phyloP scores from a whole-genome alignment of 352 stramenopile species.

The Phytophthora citricola region DNA sequence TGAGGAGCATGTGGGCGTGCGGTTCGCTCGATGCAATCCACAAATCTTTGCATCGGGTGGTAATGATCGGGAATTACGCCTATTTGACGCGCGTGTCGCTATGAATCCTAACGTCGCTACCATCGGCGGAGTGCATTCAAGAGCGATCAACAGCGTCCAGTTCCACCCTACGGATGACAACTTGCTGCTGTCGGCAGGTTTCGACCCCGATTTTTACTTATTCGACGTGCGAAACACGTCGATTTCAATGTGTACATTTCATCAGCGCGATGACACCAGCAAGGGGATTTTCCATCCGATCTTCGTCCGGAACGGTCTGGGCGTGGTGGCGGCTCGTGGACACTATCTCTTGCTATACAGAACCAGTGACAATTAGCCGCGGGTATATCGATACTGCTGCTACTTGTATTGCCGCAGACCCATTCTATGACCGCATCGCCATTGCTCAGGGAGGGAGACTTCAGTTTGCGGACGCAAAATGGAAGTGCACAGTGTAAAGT shows the following conservation, averaged over 20 bases:
- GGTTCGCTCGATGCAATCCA: constrained; percentile 32
- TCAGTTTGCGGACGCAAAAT: constrained; percentile 42
- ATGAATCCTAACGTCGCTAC: constrained; percentile 11
- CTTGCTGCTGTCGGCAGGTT: constrained; percentile 51
- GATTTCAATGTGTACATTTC: constrained; percentile 46
- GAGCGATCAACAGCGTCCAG: constrained; percentile 64
- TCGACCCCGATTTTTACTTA: constrained; percentile 56
- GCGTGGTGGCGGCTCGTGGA: constrained; percentile 42
- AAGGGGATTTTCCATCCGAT: constrained; percentile 60
- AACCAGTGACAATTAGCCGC: constrained; percentile 43
- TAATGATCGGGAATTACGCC: constrained; percentile 50
- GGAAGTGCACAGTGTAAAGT: constrained; percentile 12
- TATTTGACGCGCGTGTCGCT: constrained; percentile 43
- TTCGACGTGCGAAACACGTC: constrained; percentile 51
- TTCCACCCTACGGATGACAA: constrained; percentile 59
- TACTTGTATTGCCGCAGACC: constrained; percentile 44
- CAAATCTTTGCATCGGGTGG: constrained; percentile 51
- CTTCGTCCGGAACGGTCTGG: constrained; percentile 43
- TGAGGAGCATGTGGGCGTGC: constrained; percentile 43
- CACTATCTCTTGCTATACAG: constrained; percentile 49
- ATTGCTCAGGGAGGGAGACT: constrained; percentile 34
- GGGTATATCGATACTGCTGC: constrained; percentile 38
- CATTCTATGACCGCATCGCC: constrained; percentile 44
- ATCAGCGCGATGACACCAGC: constrained; percentile 22
- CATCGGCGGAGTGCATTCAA: constrained; percentile 29